Evolutionary conservation across 129 eudicot genomes (phyloP).

Genomic region (Helianthus tuberosus): DNA sequence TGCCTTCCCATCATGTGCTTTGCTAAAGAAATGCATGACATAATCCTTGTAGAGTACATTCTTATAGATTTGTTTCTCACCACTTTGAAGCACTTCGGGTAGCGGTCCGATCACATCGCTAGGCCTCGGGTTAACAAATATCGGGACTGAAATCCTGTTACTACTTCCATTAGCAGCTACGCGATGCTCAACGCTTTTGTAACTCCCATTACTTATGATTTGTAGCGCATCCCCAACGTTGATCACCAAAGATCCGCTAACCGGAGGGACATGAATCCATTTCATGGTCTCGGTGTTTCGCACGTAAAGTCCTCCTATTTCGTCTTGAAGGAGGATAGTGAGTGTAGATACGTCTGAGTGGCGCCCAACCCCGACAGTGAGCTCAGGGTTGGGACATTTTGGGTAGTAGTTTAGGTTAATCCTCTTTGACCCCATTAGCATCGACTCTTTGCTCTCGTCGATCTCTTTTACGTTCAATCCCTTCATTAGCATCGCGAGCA

Average conservation of each 20-base stretch:
- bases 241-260: conserved; percentile 44
- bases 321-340: conserved; percentile 65
- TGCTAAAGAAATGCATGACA: conserved; percentile 44
- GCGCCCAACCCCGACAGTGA: conserved; percentile 54
- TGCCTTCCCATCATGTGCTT: conserved; percentile 54
- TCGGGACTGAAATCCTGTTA: conserved; percentile 50
- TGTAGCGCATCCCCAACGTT: conserved; percentile 63
- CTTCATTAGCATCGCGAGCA: conserved; percentile 33
- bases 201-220: conserved; percentile 58
- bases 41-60: conserved; percentile 45
- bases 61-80: conserved; percentile 44
- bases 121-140: conserved; percentile 51
- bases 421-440: conserved; percentile 42
- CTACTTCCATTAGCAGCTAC: conserved; percentile 42
- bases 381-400: conserved; percentile 58
- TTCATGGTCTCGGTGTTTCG: conserved; percentile 28
- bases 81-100: conserved; percentile 32
- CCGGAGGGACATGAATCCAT: conserved; percentile 60
- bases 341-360: conserved; percentile 64
- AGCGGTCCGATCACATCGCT: conserved; percentile 45
- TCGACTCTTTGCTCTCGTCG: conserved; percentile 34
- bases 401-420: conserved; percentile 59
- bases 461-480: conserved; percentile 39
- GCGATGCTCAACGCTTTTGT: conserved; percentile 67
- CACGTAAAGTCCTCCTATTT: conserved; percentile 55